Base-by-base conservation (phyloP, 1,139 yeast genomes). In the Scheffersomyces cryptocercus region DNA sequence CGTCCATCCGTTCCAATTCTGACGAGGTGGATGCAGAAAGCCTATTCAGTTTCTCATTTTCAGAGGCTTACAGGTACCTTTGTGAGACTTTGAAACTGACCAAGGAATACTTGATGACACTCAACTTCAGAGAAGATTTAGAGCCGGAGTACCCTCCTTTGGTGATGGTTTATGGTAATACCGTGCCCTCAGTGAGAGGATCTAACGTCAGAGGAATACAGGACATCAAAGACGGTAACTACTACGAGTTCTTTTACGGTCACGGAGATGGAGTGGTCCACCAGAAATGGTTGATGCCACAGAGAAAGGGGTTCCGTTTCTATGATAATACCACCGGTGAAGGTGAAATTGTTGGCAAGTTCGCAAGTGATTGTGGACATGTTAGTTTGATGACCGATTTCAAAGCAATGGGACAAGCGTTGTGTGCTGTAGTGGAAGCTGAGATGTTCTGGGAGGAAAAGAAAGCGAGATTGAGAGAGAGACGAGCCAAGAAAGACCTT, bases 191-290 rank as follows among this genome's bases (percentile, higher is more conserved):
- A 0, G 90, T 88, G 1, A 75, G 95, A 42, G 95, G 91, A 2
- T 84, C 88, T 2, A 66, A 81, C 41, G 95, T 89, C 0, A 63
- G 70, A 32, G 77, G 82, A 2, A 57, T 60, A n/a, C 77, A 82
- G 26, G 93, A 82, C 40, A 83, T 90, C 45, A 74, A 70, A 49
- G 75, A 76, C 31, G 96, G 96, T 5, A 79, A 81, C 50, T 90
- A 87, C 63, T 82, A 79, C 50, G 84, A 87, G 52, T 85, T 88
- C 53, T 80, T 77, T 53, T 89, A 88, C 59, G 96, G 96, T 0
- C 90, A 90, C 8, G 97, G 97, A 6, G 97, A 90, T 59, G 97
- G 97, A 29, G 97, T 90, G 12, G 87, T 89, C 1, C 89, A 88
- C 62, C 88, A 85, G 54, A 81, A 81, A 50, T 85, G 91, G 84